These are phyloP conservation scores for Penicillium thymicola DNA, from an alignment of 2,329 filamentous ascomycete species.

Conservation along the genomic window DNA sequence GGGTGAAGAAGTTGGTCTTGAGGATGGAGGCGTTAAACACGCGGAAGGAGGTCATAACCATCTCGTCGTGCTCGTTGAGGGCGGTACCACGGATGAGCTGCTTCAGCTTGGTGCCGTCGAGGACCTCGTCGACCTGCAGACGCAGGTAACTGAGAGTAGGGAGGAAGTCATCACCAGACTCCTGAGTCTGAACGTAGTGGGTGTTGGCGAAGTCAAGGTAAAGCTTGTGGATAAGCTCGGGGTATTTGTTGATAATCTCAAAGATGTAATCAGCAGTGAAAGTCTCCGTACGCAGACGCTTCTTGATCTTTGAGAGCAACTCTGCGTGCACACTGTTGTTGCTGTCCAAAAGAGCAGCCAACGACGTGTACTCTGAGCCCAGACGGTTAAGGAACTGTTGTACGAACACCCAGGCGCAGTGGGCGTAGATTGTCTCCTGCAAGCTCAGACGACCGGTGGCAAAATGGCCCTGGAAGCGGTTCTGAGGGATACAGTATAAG, in stretches of 20 bases:
- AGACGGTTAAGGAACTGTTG: constrained; percentile 97
- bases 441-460: constrained; percentile 80
- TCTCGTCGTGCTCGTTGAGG: constrained; percentile 90
- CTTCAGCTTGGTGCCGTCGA: constrained; percentile 70
- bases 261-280: constrained; percentile 98
- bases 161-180: constrained; percentile 63
- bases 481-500: constrained; percentile 95
- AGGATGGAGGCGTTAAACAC: constrained; percentile 91
- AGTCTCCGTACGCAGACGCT: constrained; percentile 88
- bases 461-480: constrained; percentile 90
- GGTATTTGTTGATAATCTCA: constrained; percentile 92
- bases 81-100: constrained; percentile 76
- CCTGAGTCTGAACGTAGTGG: constrained; percentile 69
- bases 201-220: constrained; percentile 90
- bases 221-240: constrained; percentile 76
- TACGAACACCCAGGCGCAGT: constrained; percentile 96
- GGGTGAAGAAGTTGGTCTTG: constrained; percentile 98
- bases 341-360: constrained; percentile 74
- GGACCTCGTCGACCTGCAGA: constrained; percentile 66
- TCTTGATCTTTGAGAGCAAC: constrained; percentile 90
- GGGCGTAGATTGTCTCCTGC: constrained; percentile 95
- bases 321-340: constrained; percentile 83
- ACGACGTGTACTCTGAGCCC: constrained; percentile 83
- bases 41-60: constrained; percentile 96
- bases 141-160: constrained; percentile 66